Conservation (phyloP, 169 alveolate species). For the Ichthyophthirius multifiliis region DNA sequence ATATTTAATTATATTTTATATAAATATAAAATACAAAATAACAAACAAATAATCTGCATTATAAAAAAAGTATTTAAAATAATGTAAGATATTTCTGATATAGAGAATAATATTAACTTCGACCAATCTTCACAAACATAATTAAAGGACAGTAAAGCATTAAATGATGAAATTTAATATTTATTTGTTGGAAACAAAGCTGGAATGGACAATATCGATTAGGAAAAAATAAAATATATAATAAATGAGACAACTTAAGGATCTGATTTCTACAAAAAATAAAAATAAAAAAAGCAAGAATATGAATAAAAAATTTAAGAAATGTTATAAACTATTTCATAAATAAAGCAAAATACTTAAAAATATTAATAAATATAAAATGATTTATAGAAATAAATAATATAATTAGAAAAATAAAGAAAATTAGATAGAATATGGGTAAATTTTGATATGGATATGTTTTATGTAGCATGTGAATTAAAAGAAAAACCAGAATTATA, state of each 20-base stretch:
- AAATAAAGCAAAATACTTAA: neutral
- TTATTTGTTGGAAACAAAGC: slow-evolving; percentile 64
- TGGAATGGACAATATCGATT: slow-evolving; percentile 76
- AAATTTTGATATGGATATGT: slow-evolving; percentile 91
- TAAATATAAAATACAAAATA: too few species aligned
- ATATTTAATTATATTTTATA: too few species aligned
- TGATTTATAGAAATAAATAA: slow-evolving; percentile 45
- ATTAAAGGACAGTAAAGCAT: neutral
- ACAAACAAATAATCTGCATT: too few species aligned
- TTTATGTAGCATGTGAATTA: slow-evolving; percentile 88
- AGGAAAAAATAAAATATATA: slow-evolving; percentile 63
- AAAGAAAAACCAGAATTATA: slow-evolving; percentile 81
- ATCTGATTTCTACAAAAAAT: slow-evolving; percentile 61
- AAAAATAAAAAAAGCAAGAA: slow-evolving; percentile 44
- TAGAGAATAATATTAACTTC: too few species aligned
- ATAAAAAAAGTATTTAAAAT: too few species aligned
- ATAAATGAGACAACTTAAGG: slow-evolving; percentile 73
- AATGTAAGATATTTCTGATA: too few species aligned
- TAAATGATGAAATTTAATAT: slow-evolving; percentile 2
- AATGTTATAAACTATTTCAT: slow-evolving; percentile 41
- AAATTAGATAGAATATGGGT: slow-evolving; percentile 74
- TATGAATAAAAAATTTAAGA: slow-evolving; percentile 55
- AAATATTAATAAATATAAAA: slow-evolving; percentile 19
- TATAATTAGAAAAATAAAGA: slow-evolving; percentile 46
- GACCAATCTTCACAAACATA: neutral